Conservation (phyloP, 2,329 filamentous ascomycete genomes). For the Nannizzia gypsea region DNA sequence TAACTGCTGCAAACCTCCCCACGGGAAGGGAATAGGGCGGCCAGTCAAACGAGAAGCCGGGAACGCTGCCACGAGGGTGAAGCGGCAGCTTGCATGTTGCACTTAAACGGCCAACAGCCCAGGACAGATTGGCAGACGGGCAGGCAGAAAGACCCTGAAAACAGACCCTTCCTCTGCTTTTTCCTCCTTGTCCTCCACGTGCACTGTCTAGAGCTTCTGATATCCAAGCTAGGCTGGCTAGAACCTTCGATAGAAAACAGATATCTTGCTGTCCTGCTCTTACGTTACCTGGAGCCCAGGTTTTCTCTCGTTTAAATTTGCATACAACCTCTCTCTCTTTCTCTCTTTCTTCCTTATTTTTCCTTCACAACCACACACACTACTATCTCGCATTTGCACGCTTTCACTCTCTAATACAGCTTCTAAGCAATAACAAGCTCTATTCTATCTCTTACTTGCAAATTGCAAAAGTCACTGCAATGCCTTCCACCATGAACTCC, state of each 20-base stretch:
- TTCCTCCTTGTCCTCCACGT: background rate
- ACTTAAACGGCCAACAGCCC: background rate
- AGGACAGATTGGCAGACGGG: background rate
- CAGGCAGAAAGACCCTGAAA: too few relatives aligned
- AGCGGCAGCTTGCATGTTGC: conserved; percentile 2
- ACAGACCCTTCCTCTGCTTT: background rate
- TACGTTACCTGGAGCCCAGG: background rate
- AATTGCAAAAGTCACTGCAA: background rate
- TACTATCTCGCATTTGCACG: background rate
- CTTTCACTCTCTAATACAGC: background rate
- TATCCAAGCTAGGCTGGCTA: background rate
- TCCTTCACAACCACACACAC: background rate
- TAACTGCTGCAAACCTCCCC: background rate
- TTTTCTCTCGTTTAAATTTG: conserved; percentile 2
- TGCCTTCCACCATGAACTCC: background rate
- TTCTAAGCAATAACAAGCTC: background rate
- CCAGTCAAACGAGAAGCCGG: background rate
- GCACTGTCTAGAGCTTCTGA: background rate
- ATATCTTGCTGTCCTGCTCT: background rate
- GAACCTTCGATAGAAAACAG: background rate
- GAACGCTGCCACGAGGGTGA: background rate
- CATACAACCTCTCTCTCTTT: background rate
- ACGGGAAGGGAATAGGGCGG: conserved; percentile 1
- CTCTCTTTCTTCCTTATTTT: background rate
- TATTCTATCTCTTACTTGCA: background rate